A percentile compares a stretch with the other conserved stretches of the same genome.
These are phyloP conservation scores for Metarhizium brunneum DNA, from an alignment of 2,329 filamentous ascomycete species.

Conservation along the genomic window DNA sequence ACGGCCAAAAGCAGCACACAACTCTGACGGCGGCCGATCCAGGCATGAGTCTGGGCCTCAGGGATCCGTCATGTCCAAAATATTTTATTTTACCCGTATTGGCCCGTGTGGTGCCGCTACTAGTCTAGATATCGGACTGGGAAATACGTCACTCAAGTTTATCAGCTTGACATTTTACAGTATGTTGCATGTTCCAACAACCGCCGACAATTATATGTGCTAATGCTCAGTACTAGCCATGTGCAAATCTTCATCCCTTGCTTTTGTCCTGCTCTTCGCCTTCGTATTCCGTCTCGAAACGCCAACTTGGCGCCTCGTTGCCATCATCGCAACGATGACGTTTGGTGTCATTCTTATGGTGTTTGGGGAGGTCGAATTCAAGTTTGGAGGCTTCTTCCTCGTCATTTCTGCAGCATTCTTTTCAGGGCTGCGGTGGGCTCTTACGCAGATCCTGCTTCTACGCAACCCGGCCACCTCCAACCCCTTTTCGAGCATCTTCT, in stretches of 20 bases:
- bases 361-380: constrained; percentile 85
- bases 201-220: background rate
- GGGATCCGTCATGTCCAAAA: constrained; percentile 65
- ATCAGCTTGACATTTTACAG: constrained; percentile 96
- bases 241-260: constrained; percentile 96
- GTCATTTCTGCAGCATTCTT: constrained; percentile 93
- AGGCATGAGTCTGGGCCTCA: constrained; percentile 45
- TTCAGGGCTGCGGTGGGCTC: constrained; percentile 92
- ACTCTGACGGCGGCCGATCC: constrained; percentile 39
- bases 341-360: constrained; percentile 96
- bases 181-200: constrained; percentile 28
- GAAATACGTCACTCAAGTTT: constrained; percentile 92
- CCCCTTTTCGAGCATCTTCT: constrained; percentile 94
- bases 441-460: constrained; percentile 93
- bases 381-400: constrained; percentile 76
- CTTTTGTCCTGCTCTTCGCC: constrained; percentile 90
- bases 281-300: constrained; percentile 87
- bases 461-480: constrained; percentile 93
- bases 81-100: constrained; percentile 88
- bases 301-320: constrained; percentile 75
- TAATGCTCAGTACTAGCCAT: constrained; percentile 50
- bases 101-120: constrained; percentile 88
- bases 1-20: constrained; percentile 51
- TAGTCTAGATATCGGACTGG: constrained; percentile 88
- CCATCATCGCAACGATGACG: constrained; percentile 88